phyloP scores from a whole-genome alignment of 1,284 basidiomycete species.

The Malassezia caprae region DNA sequence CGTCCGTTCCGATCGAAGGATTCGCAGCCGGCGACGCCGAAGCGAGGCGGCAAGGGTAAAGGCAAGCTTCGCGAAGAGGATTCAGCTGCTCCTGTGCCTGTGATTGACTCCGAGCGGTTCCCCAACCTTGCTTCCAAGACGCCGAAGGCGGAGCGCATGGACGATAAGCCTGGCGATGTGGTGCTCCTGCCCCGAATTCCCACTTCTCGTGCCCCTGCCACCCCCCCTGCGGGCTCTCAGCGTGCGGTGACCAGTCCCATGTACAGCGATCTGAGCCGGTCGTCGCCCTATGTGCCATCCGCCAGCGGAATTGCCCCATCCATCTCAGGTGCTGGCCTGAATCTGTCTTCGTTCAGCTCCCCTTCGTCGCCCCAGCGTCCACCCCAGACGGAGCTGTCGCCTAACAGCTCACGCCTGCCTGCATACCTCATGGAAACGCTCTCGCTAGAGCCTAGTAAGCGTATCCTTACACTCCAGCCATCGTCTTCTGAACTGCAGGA shows the following conservation, averaged over 20 bases:
- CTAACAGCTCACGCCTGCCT: not conserved
- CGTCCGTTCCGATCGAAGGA: not conserved
- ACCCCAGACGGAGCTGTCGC: not conserved
- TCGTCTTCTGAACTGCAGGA: not conserved
- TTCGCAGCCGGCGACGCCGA: not conserved
- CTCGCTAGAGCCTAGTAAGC: not conserved
- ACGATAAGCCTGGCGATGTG: not conserved
- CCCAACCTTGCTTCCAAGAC: not conserved
- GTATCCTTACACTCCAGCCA: not conserved
- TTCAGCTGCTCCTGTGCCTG: not conserved
- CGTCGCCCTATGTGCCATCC: not conserved
- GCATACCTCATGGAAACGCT: not conserved
- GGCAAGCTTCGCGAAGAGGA: not conserved
- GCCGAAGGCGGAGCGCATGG: not conserved
- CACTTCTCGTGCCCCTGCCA: not conserved
- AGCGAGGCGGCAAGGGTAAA: not conserved
- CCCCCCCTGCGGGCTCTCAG: not conserved
- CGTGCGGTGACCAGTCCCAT: not conserved
- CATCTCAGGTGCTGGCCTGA: constrained; percentile 3
- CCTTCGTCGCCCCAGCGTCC: not conserved
- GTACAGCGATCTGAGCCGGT: not conserved
- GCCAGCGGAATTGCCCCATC: not conserved
- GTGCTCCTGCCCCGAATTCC: not conserved
- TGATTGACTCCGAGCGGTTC: not conserved
- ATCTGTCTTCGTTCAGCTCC: not conserved